A percentile compares a stretch with the other conserved stretches of the same genome.
These are phyloP conservation scores for Lavandula angustifolia DNA, from an alignment of 257 asterid genomes.

Conservation along the genomic window DNA sequence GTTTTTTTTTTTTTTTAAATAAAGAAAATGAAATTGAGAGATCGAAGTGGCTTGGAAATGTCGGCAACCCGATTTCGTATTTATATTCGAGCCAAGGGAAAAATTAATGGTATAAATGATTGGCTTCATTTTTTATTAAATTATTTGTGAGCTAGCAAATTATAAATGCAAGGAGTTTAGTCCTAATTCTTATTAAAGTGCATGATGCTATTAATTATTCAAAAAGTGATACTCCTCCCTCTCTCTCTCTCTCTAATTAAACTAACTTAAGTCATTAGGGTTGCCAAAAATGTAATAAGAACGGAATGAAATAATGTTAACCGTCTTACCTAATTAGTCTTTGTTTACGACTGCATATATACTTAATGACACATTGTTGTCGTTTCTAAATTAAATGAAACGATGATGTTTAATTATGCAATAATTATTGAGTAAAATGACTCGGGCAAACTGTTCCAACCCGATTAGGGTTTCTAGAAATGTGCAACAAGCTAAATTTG, in stretches of 20 bases:
- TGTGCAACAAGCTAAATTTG: too few species aligned
- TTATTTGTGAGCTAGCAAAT: slow-evolving; percentile 34
- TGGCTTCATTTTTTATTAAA: slow-evolving; percentile 47
- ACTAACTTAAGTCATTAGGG: slow-evolving; percentile 8
- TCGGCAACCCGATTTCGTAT: slow-evolving; percentile 31
- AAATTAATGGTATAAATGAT: slow-evolving; percentile 37
- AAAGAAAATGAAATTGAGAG: not conserved
- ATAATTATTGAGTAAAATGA: too few species aligned
- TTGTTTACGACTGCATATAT: slow-evolving; percentile 37
- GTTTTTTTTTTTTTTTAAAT: not conserved
- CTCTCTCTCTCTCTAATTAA: slow-evolving; percentile 20
- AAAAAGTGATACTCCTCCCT: slow-evolving; percentile 37
- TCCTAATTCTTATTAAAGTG: slow-evolving; percentile 36
- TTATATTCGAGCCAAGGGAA: slow-evolving; percentile 45
- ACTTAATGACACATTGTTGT: slow-evolving; percentile 23
- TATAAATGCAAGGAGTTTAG: slow-evolving; percentile 11
- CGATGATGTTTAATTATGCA: not conserved
- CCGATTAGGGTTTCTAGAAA: too few species aligned
- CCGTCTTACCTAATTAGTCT: slow-evolving; percentile 45
- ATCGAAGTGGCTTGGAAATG: slow-evolving; percentile 31
- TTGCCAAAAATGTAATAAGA: slow-evolving; percentile 18
- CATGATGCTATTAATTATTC: too few species aligned
- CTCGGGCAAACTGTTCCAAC: too few species aligned
- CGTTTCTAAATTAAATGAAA: too few species aligned
- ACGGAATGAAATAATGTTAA: slow-evolving; percentile 31